Base-by-base conservation (phyloP, 441 rosid species). In the Mallotus repandus region DNA sequence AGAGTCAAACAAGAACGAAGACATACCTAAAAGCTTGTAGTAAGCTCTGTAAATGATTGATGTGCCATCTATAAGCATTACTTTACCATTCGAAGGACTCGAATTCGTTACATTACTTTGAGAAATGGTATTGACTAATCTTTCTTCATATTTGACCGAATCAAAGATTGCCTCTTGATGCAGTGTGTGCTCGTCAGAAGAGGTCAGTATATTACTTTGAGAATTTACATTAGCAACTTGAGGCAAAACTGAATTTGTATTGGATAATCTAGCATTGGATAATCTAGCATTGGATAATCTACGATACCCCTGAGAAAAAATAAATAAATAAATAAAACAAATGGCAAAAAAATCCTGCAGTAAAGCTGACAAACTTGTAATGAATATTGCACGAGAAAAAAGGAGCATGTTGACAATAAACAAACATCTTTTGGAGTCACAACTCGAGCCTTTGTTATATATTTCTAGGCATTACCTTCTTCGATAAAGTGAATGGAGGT, bases 41-140 rank as follows among this genome's bases (percentile, higher is more conserved):
- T 96, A 93, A 69, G 98, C 93, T 86, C 99, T 85, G 81, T 93
- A 96, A 25, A 96, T 92, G 82, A 96, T 76, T 43, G 99, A 87
- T 46, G 98, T 92, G 63, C 98, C 98, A 83, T 96, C 99, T 77
- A 96, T 84, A 67, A 96, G 98, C 99, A 96, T 92, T 74, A 93
- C 89, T 84, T 96, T 84, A 25, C 89, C 90, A 80, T 88, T 74
- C 2, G 87, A 84, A 68, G 81, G 49, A 76, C 74, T 81, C 54
- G 61, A 35, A 57, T 54, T 53, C 11, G 50, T 35, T 35, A 54
- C 21, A 35, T 54, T 25, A 68, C 50, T 54, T 18, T 38, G 32
- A 68, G 71, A 53, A 78, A 70, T 81, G 60, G 69, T 77, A 75
- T 74, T 78, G 55, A 35, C 79, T 57, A 35, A 81, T 56, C 68